Base-by-base conservation (phyloP, 306 rosid genomes). In the Astragalus membranaceus region DNA sequence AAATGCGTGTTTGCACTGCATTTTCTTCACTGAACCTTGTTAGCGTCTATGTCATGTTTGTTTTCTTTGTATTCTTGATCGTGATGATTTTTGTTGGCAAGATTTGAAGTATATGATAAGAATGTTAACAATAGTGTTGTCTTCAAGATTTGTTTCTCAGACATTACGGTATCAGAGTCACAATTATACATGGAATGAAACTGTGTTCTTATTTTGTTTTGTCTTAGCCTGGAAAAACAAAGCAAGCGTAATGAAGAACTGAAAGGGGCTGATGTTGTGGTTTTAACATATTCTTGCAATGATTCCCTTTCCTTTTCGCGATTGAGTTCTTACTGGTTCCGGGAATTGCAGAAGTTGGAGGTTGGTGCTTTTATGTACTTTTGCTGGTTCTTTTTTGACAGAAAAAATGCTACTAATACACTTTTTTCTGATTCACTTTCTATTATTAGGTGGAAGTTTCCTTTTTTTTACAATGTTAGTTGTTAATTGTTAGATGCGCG, bases 211-310 rank as follows among this genome's bases (percentile, higher is more conserved):
- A 58, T 44, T 43, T 48, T 29, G 12, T 26, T 35, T 78, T 57
- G 32, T 47, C 8, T 72, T 81, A 93, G 98, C 73, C 64, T 78
- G 87, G 96, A 93, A 52, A 85, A 77, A 68, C 83, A 67, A 65
- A 53, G 64, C 41, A 93, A 90, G 80, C 87, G 88, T 46, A 81
- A 85, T 46, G 93, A 93, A 61, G 96, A 93, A 57, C 62, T 93
- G 82, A 86, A 74, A 84, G 84, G 81, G 42, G 96, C 98, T 37
- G 96, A 93, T 84, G 96, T 52, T 4, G 91, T 90, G 54, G 78
- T 93, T 70, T 68, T 90, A 59, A 90, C 96, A 9, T 93, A 93
- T 56, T 92, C 96, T 8, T 90, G 97, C 79, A 91, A 90, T 72
- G 88, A 90, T 52, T 85, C 87, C 0, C 36, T 30, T 37, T 84